Base-by-base conservation (phyloP, 305 asterid genomes). In the Euphrasia arctica region DNA sequence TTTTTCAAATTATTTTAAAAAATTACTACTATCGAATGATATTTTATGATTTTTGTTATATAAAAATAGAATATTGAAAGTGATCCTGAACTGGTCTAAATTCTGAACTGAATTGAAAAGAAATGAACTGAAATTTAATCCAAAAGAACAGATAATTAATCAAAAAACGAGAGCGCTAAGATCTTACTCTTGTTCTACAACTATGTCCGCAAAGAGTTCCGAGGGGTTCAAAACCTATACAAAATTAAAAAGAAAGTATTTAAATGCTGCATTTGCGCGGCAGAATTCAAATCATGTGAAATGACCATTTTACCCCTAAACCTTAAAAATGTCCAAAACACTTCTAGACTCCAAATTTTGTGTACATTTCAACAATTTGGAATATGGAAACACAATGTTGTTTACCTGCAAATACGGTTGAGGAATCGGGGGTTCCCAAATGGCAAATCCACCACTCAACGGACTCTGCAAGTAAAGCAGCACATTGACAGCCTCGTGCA, bases 341-440 rank as follows among this genome's bases (percentile, higher is more conserved):
- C 27, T 1, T 25, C 27, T 25, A 0, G 2, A 25, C 27, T 25
- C 27, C 27, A 25, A 25, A 25, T 25, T 25, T 25, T 25, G 27
- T 25, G 27, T 25, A 25, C 27, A 25, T 25, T 25, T 25, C 27
- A 25, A 25, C 27, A 25, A 25, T 25, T 10, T 8, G n/a, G 48
- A 42, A 8, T 42, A 42, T 25, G 27, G 48, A 8, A 42, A 42
- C n/a, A 1, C 4, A 42, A 60, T 29, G 15, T 6, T 29, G 15
- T 6, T 65, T 70, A 80, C 90, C 77, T 90, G 83, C 61, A 87
- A 49, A 63, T 85, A 90, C 39, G 86, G 91, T 7, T 87, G 95
- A 2, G 96, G 92, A 73, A 87, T 65, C 14, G 95, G 82, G 43
- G 97, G 94, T 70, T 90, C 95, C 97, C 97, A 90, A n/a, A 78